These are phyloP conservation scores for Eremothecium cymbalariae DNA, from an alignment of 1,139 yeast genomes.

Conservation along the genomic window DNA sequence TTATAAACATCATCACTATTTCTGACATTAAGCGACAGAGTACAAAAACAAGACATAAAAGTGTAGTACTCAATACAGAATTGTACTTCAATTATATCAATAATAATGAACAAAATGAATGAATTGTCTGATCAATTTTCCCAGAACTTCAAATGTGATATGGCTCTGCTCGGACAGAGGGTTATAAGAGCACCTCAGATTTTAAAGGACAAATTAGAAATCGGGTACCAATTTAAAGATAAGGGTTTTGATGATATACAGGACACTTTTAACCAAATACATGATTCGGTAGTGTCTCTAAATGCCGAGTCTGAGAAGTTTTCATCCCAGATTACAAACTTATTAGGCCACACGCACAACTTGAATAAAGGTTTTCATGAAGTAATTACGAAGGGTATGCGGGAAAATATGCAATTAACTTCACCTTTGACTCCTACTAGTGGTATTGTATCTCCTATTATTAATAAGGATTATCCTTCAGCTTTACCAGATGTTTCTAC, in stretches of 20 bases:
- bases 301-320: conserved; percentile 13
- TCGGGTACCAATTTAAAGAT: conserved; percentile 14
- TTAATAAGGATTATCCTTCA: conserved; percentile 1
- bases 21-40: conserved; percentile 7
- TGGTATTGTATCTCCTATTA: conserved; percentile 1
- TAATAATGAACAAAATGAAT: conserved; percentile 1
- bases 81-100: conserved; percentile 1
- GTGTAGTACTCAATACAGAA: background rate
- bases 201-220: conserved; percentile 7
- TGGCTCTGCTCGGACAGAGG: conserved; percentile 7
- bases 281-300: conserved; percentile 8
- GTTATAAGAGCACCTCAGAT: conserved; percentile 9
- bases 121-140: conserved; percentile 6
- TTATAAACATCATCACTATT: conserved; percentile 1
- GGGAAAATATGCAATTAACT: background rate
- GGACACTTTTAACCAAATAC: conserved; percentile 13
- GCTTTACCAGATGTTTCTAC: background rate
- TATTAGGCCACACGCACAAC: conserved; percentile 2
- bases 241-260: conserved; percentile 14
- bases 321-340: conserved; percentile 4
- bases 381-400: background rate
- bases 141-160: conserved; percentile 5
- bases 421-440: conserved; percentile 6
- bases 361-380: conserved; percentile 4
- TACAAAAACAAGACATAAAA: conserved; percentile 4